phyloP scores from a whole-genome alignment of 2,329 filamentous ascomycete species.

The Sarocladium strictum region DNA sequence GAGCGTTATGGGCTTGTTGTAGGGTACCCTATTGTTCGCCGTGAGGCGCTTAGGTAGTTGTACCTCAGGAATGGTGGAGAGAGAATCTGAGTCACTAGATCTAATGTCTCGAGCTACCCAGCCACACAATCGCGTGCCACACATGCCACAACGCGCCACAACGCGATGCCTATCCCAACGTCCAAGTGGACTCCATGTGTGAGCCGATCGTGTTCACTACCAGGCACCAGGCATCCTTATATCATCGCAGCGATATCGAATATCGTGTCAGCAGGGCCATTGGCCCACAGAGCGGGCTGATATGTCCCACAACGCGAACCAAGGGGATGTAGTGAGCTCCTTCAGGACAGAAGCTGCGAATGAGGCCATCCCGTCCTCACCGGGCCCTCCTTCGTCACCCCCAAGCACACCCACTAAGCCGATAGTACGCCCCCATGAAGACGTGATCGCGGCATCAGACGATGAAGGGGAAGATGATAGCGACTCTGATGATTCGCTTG shows the following conservation, averaged over 20 bases:
- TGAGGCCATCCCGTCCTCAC: not conserved
- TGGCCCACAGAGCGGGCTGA: not conserved
- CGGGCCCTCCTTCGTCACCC: not conserved
- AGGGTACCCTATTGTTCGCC: too few species aligned
- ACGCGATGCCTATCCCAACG: not conserved
- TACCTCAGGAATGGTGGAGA: not conserved
- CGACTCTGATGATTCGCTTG: constrained; percentile 52
- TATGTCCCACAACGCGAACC: not conserved
- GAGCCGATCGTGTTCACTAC: not conserved
- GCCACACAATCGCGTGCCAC: constrained; percentile 1
- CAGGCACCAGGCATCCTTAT: not conserved
- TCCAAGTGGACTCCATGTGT: not conserved
- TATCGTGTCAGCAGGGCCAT: not conserved
- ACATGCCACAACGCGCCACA: constrained; percentile 1
- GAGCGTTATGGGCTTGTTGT: too few species aligned
- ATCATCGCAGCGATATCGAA: not conserved
- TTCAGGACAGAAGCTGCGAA: not conserved
- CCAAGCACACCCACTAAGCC: constrained; percentile 1
- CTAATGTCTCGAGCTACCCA: not conserved
- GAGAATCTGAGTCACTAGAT: not conserved
- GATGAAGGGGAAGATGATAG: constrained; percentile 57
- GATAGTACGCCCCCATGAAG: not conserved
- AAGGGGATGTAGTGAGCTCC: not conserved
- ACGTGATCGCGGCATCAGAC: constrained; percentile 12
- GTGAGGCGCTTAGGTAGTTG: not conserved